Evolutionary conservation across 2,329 filamentous ascomycete species (phyloP).

Genomic region (Penicillium sumatraense): DNA sequence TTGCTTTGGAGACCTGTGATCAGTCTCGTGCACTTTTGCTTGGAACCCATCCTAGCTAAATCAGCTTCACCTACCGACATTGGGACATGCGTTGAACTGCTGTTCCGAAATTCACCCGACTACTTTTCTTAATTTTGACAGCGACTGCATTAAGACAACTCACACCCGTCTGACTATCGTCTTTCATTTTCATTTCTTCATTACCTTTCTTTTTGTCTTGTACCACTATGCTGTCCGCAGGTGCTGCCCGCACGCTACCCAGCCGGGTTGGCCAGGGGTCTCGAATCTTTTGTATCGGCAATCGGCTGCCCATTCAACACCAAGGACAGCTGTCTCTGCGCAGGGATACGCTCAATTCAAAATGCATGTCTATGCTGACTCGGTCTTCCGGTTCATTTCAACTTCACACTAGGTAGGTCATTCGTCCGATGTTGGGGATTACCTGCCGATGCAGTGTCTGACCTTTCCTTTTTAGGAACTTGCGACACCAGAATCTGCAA

Average conservation of each 20-base stretch:
- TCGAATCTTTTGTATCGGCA: not conserved
- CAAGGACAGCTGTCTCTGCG: slow-evolving; percentile 7
- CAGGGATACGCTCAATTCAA: not conserved
- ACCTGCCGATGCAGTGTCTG: not conserved
- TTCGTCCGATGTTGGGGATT: not conserved
- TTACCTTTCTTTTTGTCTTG: slow-evolving; percentile 6
- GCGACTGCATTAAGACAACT: not conserved
- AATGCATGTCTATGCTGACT: slow-evolving; percentile 17
- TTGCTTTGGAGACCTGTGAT: not conserved
- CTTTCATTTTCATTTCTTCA: not conserved
- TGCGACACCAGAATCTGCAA: not conserved
- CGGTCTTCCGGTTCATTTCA: not conserved
- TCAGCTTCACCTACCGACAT: not conserved
- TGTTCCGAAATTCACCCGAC: not conserved
- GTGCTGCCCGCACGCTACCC: slow-evolving; percentile 9
- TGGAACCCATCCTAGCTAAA: not conserved
- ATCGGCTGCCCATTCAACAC: slow-evolving; percentile 5
- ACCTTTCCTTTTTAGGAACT: slow-evolving; percentile 9
- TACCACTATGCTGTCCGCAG: slow-evolving; percentile 21
- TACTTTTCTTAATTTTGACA: not conserved
- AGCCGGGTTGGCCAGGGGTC: slow-evolving; percentile 10
- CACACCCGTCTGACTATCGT: not conserved
- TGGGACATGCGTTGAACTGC: slow-evolving; percentile 7
- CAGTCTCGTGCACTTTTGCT: not conserved
- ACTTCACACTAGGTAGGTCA: slow-evolving; percentile 16